Percentiles rank a stretch among this genome's conserved stretches.
phyloP scores from a whole-genome alignment of 2,329 filamentous ascomycete genomes.

The Hypoxylon sp. region DNA sequence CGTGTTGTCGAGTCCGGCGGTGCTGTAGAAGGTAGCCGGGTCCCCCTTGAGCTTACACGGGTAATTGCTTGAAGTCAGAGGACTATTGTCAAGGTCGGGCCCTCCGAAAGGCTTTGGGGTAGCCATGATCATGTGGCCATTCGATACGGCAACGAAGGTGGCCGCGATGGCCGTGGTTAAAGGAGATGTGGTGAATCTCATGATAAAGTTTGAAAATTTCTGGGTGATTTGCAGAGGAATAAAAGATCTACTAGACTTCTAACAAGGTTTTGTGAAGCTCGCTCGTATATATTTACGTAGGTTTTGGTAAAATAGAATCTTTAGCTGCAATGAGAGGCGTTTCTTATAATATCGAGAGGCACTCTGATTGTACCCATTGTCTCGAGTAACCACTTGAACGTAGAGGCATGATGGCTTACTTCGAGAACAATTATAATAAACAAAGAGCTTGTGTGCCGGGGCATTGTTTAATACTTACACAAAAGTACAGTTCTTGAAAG shows the following conservation, averaged over 20 bases:
- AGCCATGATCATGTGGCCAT: constrained; percentile 76
- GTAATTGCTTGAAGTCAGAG: constrained; percentile 71
- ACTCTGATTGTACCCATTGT: constrained; percentile 4
- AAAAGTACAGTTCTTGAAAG: background rate
- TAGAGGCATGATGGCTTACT: background rate
- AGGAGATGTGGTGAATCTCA: constrained; percentile 57
- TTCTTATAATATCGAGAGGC: background rate
- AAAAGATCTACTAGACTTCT: constrained; percentile 27
- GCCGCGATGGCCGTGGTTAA: constrained; percentile 59
- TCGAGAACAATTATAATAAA: background rate
- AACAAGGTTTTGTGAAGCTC: constrained; percentile 23
- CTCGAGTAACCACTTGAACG: constrained; percentile 14
- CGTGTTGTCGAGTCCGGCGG: constrained; percentile 60
- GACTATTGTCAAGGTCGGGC: constrained; percentile 67
- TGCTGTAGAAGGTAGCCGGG: constrained; percentile 52
- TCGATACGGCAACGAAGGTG: constrained; percentile 63
- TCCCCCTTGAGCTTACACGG: constrained; percentile 72
- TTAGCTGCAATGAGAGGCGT: background rate
- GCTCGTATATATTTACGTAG: constrained; percentile 22
- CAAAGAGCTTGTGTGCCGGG: constrained; percentile 5
- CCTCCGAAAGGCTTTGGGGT: constrained; percentile 69
- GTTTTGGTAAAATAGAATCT: background rate
- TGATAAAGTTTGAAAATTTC: constrained; percentile 50
- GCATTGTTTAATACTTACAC: constrained; percentile 2
- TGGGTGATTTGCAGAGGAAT: constrained; percentile 7